phyloP scores from a whole-genome alignment of 192 early-diverging fungal species.

The Backusella liffmaniae region DNA sequence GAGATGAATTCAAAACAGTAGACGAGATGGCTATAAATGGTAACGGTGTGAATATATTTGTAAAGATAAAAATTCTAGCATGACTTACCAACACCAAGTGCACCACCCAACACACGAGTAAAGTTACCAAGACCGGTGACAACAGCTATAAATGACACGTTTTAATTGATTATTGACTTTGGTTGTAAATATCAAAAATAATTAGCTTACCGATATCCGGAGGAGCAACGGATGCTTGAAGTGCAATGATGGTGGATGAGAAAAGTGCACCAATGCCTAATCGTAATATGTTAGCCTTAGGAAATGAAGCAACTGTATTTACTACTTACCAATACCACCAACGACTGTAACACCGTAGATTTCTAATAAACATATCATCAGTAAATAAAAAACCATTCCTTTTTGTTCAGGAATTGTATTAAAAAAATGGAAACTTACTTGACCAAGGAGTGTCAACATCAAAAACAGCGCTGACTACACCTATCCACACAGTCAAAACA shows the following conservation, averaged over 20 bases:
- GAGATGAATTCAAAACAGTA: constrained; percentile 14
- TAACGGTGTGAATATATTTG: not conserved
- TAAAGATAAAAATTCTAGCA: not conserved
- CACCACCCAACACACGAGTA: constrained; percentile 25
- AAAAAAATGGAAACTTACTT: not conserved
- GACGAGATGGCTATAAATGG: constrained; percentile 13
- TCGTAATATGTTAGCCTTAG: not conserved
- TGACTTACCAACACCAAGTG: constrained; percentile 22
- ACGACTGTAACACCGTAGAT: constrained; percentile 12
- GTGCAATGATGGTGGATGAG: constrained; percentile 17
- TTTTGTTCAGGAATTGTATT: not conserved
- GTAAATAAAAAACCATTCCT: not conserved
- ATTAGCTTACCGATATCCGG: constrained; percentile 16
- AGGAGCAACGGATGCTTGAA: constrained; percentile 19
- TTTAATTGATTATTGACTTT: not conserved
- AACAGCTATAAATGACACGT: not conserved
- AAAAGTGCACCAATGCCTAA: constrained; percentile 17
- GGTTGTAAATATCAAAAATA: not conserved
- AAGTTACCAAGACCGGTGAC: constrained; percentile 25
- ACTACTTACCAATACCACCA: constrained; percentile 9
- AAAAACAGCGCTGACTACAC: constrained; percentile 60
- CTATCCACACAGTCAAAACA: constrained; percentile 59
- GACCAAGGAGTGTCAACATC: not conserved
- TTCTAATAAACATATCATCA: not conserved
- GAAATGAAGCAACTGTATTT: not conserved